Base-by-base conservation (phyloP, 805 yeast genomes). In the Cyberlindnera petersonii region DNA sequence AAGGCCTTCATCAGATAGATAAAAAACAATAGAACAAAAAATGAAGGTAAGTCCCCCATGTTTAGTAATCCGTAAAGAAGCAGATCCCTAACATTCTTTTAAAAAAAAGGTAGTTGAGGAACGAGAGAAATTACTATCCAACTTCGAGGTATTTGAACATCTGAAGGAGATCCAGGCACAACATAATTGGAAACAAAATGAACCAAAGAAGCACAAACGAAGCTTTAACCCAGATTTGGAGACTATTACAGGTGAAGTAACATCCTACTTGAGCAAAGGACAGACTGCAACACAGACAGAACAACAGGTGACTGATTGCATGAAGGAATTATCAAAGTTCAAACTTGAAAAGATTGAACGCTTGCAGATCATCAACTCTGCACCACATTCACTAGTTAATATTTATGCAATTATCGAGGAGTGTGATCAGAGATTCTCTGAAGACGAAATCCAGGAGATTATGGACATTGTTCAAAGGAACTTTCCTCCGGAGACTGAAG, bases 401-500 rank as follows among this genome's bases (percentile, higher is more conserved):
- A 67, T 91, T 36, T 87, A 79, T 57, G 72, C 93, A 0, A 65
- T 91, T 21, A 78, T 91, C 1, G 98, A 91, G 56, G 98, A 93
- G 56, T 91, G 96, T 60, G 98, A 91, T 50, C 79, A 77, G 45
- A 69, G 98, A 50, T 82, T 88, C 52, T 63, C 66, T n/a, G 86
- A 84, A 43, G 82, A 75, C 1, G 71, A 79, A 43, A 70, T 85
- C 34, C 74, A 77, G 32, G 64, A 66, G 4, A 72, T 91, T 2
- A 47, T 91, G 22, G 73, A 64, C 5, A 69, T 79, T 35, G 68
- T 86, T 15, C 53, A 62, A n/a, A 68, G 68, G 27, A 64, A 72
- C 39, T 75, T 77, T 56, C 86, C 84, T 9, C 36, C 30, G 13
- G 50, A 35, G 11, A 45, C 31, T 4, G 42, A 24, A n/a, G 41